A percentile compares a stretch with the other conserved stretches of the same genome.
phyloP scores from a whole-genome alignment of 352 stramenopile species.

The Globisporangium parvum region DNA sequence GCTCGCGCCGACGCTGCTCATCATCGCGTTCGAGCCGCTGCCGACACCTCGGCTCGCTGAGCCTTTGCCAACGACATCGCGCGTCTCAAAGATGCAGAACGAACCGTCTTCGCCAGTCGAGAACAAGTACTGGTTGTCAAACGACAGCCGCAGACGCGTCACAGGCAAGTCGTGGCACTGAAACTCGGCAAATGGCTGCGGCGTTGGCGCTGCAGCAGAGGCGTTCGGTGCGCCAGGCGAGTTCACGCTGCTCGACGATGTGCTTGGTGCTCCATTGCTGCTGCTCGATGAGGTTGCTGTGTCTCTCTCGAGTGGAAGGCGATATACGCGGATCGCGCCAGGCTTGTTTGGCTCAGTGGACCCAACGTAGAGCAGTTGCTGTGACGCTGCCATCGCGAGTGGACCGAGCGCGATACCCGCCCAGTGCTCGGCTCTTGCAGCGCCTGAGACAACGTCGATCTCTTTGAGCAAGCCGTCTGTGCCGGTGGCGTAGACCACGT shows the following conservation, averaged over 20 bases:
- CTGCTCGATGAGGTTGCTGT: neutral
- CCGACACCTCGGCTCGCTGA: conserved; percentile 22
- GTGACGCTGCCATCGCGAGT: conserved; percentile 73
- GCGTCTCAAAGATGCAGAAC: conserved; percentile 88
- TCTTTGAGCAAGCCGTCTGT: conserved; percentile 88
- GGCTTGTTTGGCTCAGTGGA: conserved; percentile 66
- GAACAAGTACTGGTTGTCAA: conserved; percentile 91
- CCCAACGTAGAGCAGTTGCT: conserved; percentile 88
- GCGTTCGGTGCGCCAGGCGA: conserved; percentile 14
- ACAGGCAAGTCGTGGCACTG: conserved; percentile 79
- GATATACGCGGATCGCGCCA: conserved; percentile 68
- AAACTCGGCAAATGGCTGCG: conserved; percentile 50
- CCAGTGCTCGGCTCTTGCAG: conserved; percentile 52
- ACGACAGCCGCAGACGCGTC: conserved; percentile 65
- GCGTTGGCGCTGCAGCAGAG: conserved; percentile 1
- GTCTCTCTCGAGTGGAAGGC: conserved; percentile 63
- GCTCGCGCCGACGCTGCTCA: conserved; percentile 20
- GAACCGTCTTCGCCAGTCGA: conserved; percentile 90
- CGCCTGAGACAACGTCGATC: conserved; percentile 73
- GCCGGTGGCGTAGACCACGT: conserved; percentile 86
- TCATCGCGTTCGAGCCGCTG: conserved; percentile 21
- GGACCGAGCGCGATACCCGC: conserved; percentile 59
- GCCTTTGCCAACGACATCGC: conserved; percentile 47
- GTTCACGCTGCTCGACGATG: conserved; percentile 10
- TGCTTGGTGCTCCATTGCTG: conserved; percentile 1